Percentiles rank a stretch among this genome's conserved stretches.
Evolutionary conservation across 768 basidiomycete genomes (phyloP).

Genomic region (Termitomyces sp.): DNA sequence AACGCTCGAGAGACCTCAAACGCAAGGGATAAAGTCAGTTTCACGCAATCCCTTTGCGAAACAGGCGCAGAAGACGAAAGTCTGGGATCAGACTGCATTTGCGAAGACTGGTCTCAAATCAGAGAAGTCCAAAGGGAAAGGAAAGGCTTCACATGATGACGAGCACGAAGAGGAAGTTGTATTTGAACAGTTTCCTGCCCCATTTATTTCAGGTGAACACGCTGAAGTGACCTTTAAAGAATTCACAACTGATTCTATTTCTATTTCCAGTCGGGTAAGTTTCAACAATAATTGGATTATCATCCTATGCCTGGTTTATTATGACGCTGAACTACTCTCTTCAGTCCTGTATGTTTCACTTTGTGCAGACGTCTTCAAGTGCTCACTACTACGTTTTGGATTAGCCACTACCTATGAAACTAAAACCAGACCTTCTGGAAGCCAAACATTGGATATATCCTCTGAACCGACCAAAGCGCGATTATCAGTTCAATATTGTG

Average conservation of each 20-base stretch:
- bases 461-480: conserved; percentile 78
- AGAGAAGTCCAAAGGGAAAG: conserved; percentile 48
- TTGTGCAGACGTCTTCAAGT: neutral
- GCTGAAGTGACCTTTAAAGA: neutral
- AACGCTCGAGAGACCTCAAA: conserved; percentile 26
- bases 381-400: neutral
- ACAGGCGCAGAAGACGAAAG: conserved; percentile 63
- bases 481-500: conserved; percentile 94
- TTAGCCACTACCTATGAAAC: conserved; percentile 74
- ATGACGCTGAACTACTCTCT: neutral
- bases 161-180: conserved; percentile 55
- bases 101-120: conserved; percentile 72
- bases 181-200: conserved; percentile 83
- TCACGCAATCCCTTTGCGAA: conserved; percentile 43
- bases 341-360: conserved; percentile 26
- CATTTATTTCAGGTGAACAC: conserved; percentile 61
- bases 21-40: conserved; percentile 38
- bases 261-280: conserved; percentile 50
- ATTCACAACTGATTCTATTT: neutral
- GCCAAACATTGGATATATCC: conserved; percentile 90
- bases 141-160: conserved; percentile 35
- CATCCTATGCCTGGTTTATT: neutral
- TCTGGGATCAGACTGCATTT: conserved; percentile 89
- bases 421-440: conserved; percentile 70
- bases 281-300: neutral